A percentile compares a stretch with the other conserved stretches of the same genome.
phyloP scores from a whole-genome alignment of 2,329 filamentous ascomycete genomes.

The Talaromyces sp. region DNA sequence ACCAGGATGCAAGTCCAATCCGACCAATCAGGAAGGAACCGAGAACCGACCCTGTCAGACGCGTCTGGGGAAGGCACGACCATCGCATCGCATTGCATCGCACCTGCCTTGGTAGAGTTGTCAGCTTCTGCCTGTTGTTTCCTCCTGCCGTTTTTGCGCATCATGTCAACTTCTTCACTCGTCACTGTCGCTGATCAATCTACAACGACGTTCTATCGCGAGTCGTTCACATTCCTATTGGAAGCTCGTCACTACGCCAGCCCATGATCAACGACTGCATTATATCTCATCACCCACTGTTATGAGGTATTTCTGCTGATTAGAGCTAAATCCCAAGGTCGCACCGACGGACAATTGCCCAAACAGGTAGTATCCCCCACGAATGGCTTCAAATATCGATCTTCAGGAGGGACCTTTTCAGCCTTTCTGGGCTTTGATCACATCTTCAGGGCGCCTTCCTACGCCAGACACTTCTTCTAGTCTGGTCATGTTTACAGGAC shows the following conservation, averaged over 20 bases:
- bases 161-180: neutral
- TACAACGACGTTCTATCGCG: neutral
- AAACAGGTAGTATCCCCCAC: neutral
- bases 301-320: neutral
- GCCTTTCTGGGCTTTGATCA: neutral
- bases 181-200: neutral
- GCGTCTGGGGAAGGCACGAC: neutral
- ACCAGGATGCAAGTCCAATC: neutral
- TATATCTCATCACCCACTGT: neutral
- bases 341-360: neutral
- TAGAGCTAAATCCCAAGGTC: too few relatives aligned
- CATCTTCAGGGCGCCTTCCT: neutral
- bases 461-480: neutral
- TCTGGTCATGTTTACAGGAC: neutral
- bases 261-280: neutral
- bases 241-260: neutral
- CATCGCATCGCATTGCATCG: neutral
- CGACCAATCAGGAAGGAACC: neutral
- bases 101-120: neutral
- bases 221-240: neutral
- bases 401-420: neutral
- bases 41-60: too few relatives aligned
- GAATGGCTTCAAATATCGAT: neutral
- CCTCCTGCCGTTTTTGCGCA: neutral
- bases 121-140: neutral